Percentiles rank a stretch among this genome's conserved stretches.
Evolutionary conservation across 257 asterid species (phyloP).

Genomic region (Solanum chmielewskii): DNA sequence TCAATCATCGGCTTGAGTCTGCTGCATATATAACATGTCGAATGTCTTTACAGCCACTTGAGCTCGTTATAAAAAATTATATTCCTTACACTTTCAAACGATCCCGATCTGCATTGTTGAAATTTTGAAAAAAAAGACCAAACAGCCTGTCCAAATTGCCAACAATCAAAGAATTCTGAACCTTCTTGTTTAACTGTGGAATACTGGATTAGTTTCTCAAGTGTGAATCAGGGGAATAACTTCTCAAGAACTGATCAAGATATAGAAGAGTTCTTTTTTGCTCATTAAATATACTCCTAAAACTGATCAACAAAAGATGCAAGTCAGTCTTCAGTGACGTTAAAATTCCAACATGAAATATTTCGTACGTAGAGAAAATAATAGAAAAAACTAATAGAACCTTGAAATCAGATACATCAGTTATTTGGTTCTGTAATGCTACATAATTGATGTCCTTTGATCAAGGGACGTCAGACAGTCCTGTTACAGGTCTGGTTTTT

Average conservation of each 20-base stretch:
- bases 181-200: background rate
- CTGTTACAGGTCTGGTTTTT: background rate
- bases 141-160: background rate
- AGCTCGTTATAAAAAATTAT: background rate
- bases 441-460: background rate
- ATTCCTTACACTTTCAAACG: background rate
- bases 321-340: background rate
- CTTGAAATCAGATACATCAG: background rate
- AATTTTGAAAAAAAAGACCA: background rate
- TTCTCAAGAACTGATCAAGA: background rate
- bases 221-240: background rate
- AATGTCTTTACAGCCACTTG: background rate
- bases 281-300: background rate
- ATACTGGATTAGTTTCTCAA: background rate
- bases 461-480: background rate
- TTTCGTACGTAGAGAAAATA: background rate
- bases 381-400: background rate
- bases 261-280: background rate
- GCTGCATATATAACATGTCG: background rate
- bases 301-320: background rate
- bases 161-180: background rate
- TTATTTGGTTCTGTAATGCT: background rate
- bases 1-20: background rate
- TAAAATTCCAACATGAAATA: background rate
- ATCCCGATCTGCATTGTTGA: background rate